Evolutionary conservation across 768 basidiomycete species (phyloP).

Genomic region (Psilocybe cyanescens): DNA sequence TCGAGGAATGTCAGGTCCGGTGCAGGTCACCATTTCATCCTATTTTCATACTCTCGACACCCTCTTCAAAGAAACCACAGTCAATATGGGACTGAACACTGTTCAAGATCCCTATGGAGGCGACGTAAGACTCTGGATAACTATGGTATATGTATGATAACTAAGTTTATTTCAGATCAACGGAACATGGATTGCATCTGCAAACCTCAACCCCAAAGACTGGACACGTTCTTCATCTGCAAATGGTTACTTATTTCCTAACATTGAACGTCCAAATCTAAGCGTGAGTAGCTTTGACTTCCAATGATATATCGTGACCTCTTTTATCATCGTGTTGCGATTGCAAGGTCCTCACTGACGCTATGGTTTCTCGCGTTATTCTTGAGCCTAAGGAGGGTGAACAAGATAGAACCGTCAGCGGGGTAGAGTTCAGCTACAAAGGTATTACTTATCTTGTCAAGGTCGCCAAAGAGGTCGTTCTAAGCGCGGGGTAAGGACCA

Average conservation of each 20-base stretch:
- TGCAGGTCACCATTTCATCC: conserved; percentile 31
- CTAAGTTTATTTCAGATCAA: conserved; percentile 19
- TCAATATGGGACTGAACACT: conserved; percentile 25
- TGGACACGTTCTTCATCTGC: conserved; percentile 41
- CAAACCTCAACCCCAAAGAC: conserved; percentile 65
- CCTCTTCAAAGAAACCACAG: conserved; percentile 26
- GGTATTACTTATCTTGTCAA: not conserved
- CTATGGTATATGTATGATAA: no score
- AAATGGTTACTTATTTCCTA: conserved; percentile 35
- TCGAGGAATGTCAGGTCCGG: conserved; percentile 31
- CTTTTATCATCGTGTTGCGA: not conserved
- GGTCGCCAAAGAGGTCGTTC: conserved; percentile 5
- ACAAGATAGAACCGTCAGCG: conserved; percentile 13
- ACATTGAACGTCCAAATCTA: conserved; percentile 56
- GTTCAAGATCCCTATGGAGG: conserved; percentile 35
- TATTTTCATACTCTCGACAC: conserved; percentile 29
- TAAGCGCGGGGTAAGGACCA: conserved; percentile 7
- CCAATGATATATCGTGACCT: conserved; percentile 1
- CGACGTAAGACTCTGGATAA: conserved; percentile 17
- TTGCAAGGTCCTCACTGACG: conserved; percentile 25
- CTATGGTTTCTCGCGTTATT: conserved; percentile 14
- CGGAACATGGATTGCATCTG: conserved; percentile 42
- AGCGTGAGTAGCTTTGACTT: conserved; percentile 36
- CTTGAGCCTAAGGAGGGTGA: not conserved
- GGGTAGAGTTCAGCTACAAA: conserved; percentile 42